Percentiles rank a stretch among this genome's conserved stretches.
Conservation (phyloP, 2,329 filamentous ascomycete species). For the Neonectria sp. region DNA sequence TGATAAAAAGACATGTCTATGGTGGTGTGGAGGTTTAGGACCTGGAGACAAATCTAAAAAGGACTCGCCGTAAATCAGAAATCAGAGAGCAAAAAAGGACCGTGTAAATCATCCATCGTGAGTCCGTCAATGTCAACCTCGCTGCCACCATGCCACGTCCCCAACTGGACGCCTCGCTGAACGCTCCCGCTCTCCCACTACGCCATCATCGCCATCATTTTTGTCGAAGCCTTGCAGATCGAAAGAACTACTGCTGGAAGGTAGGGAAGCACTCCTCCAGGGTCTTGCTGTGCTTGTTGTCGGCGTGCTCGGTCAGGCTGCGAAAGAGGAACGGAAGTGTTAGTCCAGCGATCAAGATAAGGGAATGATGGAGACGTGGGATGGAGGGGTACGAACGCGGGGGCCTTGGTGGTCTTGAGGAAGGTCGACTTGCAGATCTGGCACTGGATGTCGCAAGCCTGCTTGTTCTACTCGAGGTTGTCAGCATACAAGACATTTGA, state of each 20-base stretch:
- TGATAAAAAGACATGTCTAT: conserved; percentile 36
- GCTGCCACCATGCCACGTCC: conserved; percentile 15
- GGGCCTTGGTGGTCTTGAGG: conserved; percentile 81
- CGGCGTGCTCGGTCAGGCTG: conserved; percentile 79
- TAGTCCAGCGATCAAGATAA: conserved; percentile 22
- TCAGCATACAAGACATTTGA: conserved; percentile 32
- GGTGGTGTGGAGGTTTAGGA: conserved; percentile 25
- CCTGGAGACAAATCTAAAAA: conserved; percentile 22
- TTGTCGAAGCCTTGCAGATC: background rate
- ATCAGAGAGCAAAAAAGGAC: conserved; percentile 22
- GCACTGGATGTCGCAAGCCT: conserved; percentile 84
- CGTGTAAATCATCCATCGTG: conserved; percentile 28
- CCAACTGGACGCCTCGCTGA: conserved; percentile 27
- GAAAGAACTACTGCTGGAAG: conserved; percentile 49
- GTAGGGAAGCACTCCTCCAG: conserved; percentile 80
- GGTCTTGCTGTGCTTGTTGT: conserved; percentile 83
- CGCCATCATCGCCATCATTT: conserved; percentile 24
- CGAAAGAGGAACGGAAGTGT: conserved; percentile 17
- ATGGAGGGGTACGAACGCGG: conserved; percentile 67
- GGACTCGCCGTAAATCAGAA: conserved; percentile 18
- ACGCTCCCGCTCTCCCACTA: conserved; percentile 23
- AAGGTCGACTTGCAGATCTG: conserved; percentile 83
- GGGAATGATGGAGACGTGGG: conserved; percentile 7
- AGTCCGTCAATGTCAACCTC: conserved; percentile 23
- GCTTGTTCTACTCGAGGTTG: conserved; percentile 71